Evolutionary conservation across 495 filamentous ascomycete genomes (phyloP), one percentile per base, ranked within the genome.

Genomic region (Astrothelium macrocarpum): DNA sequence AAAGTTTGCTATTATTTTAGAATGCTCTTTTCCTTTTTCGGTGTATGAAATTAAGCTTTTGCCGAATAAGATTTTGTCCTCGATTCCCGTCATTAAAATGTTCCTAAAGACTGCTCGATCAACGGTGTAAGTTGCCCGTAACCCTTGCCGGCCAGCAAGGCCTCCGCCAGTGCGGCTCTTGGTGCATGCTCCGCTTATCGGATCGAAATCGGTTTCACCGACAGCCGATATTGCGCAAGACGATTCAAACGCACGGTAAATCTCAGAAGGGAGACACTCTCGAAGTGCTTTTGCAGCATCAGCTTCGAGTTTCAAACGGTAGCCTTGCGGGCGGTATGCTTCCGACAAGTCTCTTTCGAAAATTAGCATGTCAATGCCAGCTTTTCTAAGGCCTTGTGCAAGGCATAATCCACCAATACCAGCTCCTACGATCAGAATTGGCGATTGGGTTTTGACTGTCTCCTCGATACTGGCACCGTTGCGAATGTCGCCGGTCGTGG

Each of bases 401-500:
- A 87, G 74, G 3, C 81, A 74, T 11, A 85, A 77, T 43, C 84
- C 84, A 28, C 80, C 81, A 64, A 87, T 78, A 23, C 84, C 84
- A 18, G 79, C 84, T 1, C 84, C 84, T 63, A 83, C 73, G 70
- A 87, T 83, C 53, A 87, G 65, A 23, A 86, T 62, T 20, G 63
- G 64, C 25, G 29, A 28, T 11, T 56, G n/a, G 18, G 18, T 61
- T n/a, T 23, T 61, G 59, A 7, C 25, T 61, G 53, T 32, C 58
- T 26, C 9, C 58, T 64, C 18, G 62, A 64, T 16, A 62, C 49
- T 36, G 61, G 60, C 46, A 63, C 60, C 53, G 61, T 59, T 39
- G 59, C 36, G 49, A 49, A 32, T 60, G 64, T 60, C 20, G 16
- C 10, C 10, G n/a, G 10, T 12, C 14, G 23, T 49, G 10, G 45